Evolutionary conservation across 257 asterid genomes (phyloP), one percentile per base, ranked within the genome.

Genomic region (Solanum pimpinellifolium): DNA sequence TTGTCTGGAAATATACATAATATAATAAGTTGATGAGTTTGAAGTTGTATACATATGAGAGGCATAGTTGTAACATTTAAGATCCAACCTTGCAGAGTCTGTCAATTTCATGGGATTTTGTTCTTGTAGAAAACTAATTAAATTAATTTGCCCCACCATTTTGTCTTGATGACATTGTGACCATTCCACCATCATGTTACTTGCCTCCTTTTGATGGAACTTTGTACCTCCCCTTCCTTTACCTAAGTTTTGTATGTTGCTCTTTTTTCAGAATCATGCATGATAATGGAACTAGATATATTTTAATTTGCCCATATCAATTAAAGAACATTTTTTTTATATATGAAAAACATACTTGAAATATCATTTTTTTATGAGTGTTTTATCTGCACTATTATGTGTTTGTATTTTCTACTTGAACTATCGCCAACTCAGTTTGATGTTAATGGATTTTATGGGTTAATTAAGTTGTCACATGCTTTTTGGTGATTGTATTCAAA

Each of bases 181-280:
- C 89, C 91, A 86, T 47, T 89, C 85, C 83, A 73, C 88, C 84
- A 86, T 87, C 92, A 90, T 86, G 92, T 90, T 90, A 90, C 90
- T 90, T 90, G 92, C 92, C 91, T 85, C 83, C 89, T 15, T 15
- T 4, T 87, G 68, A 84, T 90, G 88, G 91, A 86, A 90, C 92
- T 88, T 25, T 84, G 77, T 87, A 81, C 87, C 84, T 85, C 70
- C 86, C 88, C 68, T 33, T 56, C 84, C 23, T 46, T 77, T 52
- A 72, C 39, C 25, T 78, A 78, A 42, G 39, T n/a, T 77, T 75
- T 78, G 5, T 78, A 46, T 46, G 62, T 78, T 78, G n/a, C 65
- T 42, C 60, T 49, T 76, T 41, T 41, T 76, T 42, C 35, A 76
- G 7, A 77, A 77, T 44, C 41, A 7, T 15, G 6, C 62, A 3